Percentiles rank a stretch among this genome's conserved stretches.
These are phyloP conservation scores for Fusarium sp. DNA, from an alignment of 2,329 filamentous ascomycete genomes.

Conservation along the genomic window DNA sequence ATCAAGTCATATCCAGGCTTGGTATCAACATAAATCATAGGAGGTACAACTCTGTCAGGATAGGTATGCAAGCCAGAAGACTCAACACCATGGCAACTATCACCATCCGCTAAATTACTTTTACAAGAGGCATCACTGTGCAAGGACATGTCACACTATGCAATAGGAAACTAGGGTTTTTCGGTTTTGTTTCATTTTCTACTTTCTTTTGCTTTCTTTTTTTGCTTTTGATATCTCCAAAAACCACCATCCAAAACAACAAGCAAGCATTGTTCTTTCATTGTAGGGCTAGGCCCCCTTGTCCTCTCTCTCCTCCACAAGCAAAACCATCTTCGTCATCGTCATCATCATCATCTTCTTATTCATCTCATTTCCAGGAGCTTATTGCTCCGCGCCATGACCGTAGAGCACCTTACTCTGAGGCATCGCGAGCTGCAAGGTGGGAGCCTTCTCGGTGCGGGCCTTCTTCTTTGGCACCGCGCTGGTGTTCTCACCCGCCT, in stretches of 20 bases:
- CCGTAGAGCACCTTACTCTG: not conserved
- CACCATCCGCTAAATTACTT: not conserved
- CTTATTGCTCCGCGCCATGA: not conserved
- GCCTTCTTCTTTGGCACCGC: slow-evolving; percentile 7
- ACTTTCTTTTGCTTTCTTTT: not conserved
- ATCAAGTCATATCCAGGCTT: not conserved
- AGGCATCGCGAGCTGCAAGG: not conserved
- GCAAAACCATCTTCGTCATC: not conserved
- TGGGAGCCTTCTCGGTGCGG: not conserved
- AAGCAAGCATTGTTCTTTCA: not conserved
- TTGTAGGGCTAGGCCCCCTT: not conserved
- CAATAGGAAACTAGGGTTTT: not conserved
- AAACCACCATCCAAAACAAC: not conserved
- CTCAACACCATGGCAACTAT: not conserved
- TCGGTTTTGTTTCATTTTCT: not conserved
- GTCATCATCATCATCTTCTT: not conserved
- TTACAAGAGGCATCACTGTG: not conserved
- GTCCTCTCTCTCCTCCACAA: not conserved
- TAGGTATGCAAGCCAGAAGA: not conserved
- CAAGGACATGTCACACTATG: not conserved
- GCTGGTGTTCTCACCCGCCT: not conserved
- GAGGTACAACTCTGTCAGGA: not conserved
- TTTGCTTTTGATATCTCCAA: not conserved
- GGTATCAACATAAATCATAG: not conserved
- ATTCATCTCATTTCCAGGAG: not conserved